phyloP scores from a whole-genome alignment of 805 yeast species.

The Candida ipomoeae region DNA sequence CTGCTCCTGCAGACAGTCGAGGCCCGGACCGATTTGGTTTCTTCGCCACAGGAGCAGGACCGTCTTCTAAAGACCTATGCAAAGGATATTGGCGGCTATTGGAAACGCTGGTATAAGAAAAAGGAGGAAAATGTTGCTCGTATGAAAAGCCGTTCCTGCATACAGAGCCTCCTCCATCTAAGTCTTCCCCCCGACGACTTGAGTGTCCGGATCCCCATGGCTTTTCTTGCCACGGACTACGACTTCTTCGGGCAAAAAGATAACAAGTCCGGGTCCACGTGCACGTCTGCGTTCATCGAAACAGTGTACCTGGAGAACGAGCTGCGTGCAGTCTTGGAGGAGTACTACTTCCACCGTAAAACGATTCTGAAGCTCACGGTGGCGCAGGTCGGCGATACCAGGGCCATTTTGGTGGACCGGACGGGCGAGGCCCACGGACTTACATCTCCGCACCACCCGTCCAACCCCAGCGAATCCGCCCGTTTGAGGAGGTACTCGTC shows the following conservation, averaged over 20 bases:
- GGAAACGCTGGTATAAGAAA: constrained; percentile 70
- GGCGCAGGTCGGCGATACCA: constrained; percentile 92
- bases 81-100: constrained; percentile 70
- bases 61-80: constrained; percentile 52
- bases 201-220: constrained; percentile 54
- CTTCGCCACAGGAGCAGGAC: constrained; percentile 30
- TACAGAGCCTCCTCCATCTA: constrained; percentile 12
- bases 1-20: constrained; percentile 53
- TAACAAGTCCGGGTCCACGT: constrained; percentile 62
- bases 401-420: constrained; percentile 79
- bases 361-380: constrained; percentile 66
- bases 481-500: constrained; percentile 61
- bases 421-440: constrained; percentile 75
- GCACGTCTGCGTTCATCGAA: constrained; percentile 61
- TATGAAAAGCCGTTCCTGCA: constrained; percentile 19
- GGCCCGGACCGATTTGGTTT: constrained; percentile 16
- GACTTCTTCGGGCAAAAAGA: constrained; percentile 44
- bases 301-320: constrained; percentile 35
- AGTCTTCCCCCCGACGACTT: constrained; percentile 47
- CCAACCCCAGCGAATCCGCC: constrained; percentile 70
- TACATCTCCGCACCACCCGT: constrained; percentile 82
- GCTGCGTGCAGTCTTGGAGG: constrained; percentile 28
- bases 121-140: constrained; percentile 29
- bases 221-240: constrained; percentile 64
- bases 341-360: constrained; percentile 59